phyloP scores from a whole-genome alignment of 352 stramenopile species.

The Phytophthora macrochlamydospora region DNA sequence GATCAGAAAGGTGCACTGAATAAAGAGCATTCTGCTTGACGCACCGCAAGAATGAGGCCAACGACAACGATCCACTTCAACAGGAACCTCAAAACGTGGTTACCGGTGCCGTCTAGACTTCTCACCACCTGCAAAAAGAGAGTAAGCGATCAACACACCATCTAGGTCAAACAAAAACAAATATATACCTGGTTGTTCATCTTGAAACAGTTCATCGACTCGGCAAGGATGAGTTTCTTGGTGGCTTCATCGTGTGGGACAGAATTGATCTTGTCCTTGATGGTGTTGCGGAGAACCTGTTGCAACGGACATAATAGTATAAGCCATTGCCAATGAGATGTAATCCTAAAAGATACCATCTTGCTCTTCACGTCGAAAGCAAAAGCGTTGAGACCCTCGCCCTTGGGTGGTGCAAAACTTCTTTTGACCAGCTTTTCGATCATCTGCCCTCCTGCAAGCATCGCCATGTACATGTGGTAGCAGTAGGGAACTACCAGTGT shows the following conservation, averaged over 20 bases:
- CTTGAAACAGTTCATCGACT: conserved; percentile 63
- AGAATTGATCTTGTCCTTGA: conserved; percentile 72
- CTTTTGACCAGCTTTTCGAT: conserved; percentile 73
- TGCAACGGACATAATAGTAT: neutral
- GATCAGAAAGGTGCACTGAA: no score
- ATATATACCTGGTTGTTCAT: conserved; percentile 67
- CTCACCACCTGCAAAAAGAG: conserved; percentile 48
- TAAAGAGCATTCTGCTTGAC: conserved; percentile 6
- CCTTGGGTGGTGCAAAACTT: conserved; percentile 50
- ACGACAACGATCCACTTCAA: conserved; percentile 69
- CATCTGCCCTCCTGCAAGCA: conserved; percentile 65
- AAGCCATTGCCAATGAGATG: neutral
- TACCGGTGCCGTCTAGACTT: conserved; percentile 59
- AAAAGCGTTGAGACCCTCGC: conserved; percentile 57
- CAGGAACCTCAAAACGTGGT: conserved; percentile 53
- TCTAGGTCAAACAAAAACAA: no score
- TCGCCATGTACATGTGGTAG: conserved; percentile 81
- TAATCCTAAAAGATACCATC: conserved; percentile 31
- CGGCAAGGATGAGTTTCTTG: conserved; percentile 51
- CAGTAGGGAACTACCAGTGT: conserved; percentile 64
- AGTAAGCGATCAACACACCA: no score
- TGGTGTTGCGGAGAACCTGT: conserved; percentile 47
- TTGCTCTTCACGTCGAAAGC: conserved; percentile 57
- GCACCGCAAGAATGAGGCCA: conserved; percentile 51
- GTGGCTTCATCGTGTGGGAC: conserved; percentile 46